Evolutionary conservation across 768 basidiomycete species (phyloP), one percentile per base, ranked within the genome.

Genomic region (Boletus fagicola): DNA sequence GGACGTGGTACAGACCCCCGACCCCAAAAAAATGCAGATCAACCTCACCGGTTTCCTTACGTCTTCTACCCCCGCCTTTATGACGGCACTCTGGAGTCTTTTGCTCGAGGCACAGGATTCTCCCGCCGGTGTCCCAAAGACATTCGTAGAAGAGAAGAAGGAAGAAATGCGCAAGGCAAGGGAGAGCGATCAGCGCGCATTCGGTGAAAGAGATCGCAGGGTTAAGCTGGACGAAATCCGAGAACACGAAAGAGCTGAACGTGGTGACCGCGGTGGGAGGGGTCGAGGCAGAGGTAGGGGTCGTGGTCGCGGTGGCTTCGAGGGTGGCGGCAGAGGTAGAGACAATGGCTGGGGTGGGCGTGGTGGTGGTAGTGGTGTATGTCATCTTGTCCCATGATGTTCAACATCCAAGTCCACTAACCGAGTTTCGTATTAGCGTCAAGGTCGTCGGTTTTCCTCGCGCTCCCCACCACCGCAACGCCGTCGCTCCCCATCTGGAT

Each of bases 11-110:
- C 67, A 95, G 93, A 85, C 82, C 5, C 92, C 93, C 12, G 96
- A 98, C 72, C 92, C 94, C 5, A 87, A 85, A 72, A 94, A 91
- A 76, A 94, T 98, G 87, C 94, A 98, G 74, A 94, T 98, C 59
- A 87, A 88, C 67, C 75, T 99, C 26, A 91, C 90, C 3, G 96
- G 96, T 9, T 99, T 99, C 72, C 81, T 99, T 56, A 90, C 91
- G 4, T 84, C 87, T 61, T 84, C 92, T 56, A 97, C 97, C 0
- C 78, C 90, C 0, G 71, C 78, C 0, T 99, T 99, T 74, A 97
- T 97, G 94, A 71, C 76, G 6, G 80, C 86, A 1, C 80, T 99
- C 0, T 99, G 97, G 97, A 85, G 80, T 26, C 79, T 98, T 6
- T 78, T 99, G n/a, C 77, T 98, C 5, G 94, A 96, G 63, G 97